phyloP scores from a whole-genome alignment of 257 asterid genomes.

The Capsicum rhomboideum region DNA sequence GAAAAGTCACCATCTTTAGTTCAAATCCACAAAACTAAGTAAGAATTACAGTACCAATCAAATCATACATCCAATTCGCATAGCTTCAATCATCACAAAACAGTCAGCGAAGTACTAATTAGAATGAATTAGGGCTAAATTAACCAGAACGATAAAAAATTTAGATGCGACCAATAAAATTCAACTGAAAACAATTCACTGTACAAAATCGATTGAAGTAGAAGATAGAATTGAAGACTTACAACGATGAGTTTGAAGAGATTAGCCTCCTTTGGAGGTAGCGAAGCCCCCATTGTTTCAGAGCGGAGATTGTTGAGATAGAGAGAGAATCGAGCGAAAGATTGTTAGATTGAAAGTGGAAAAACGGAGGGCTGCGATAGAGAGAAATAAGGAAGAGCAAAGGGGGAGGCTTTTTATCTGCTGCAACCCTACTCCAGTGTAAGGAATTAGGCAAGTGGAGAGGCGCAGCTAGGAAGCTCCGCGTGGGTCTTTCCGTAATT shows the following conservation, averaged over 20 bases:
- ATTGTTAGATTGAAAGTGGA: not conserved
- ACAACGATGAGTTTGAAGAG: conserved; percentile 97
- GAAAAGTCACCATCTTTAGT: not conserved
- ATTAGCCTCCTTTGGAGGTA: conserved; percentile 96
- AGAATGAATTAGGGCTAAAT: conserved; percentile 12
- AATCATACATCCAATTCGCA: not conserved
- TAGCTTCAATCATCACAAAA: not conserved
- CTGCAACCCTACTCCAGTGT: not conserved
- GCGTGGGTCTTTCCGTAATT: not conserved
- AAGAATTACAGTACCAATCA: not conserved
- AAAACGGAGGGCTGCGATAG: not conserved
- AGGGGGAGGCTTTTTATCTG: not conserved
- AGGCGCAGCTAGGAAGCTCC: not conserved
- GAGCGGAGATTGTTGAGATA: not conserved
- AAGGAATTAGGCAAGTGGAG: not conserved
- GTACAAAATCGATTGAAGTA: not conserved
- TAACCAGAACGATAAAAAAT: not conserved
- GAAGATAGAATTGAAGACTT: conserved; percentile 19
- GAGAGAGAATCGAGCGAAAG: not conserved
- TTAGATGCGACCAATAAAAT: conserved; percentile 5
- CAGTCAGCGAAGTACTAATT: not conserved
- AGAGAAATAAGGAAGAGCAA: not conserved
- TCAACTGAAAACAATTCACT: not conserved
- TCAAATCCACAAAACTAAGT: not conserved
- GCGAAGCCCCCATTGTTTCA: conserved; percentile 74